Percentiles rank a stretch among this genome's conserved stretches.
These are phyloP conservation scores for Ogataea hybrid DNA, from an alignment of 1,139 yeast species.

Conservation along the genomic window DNA sequence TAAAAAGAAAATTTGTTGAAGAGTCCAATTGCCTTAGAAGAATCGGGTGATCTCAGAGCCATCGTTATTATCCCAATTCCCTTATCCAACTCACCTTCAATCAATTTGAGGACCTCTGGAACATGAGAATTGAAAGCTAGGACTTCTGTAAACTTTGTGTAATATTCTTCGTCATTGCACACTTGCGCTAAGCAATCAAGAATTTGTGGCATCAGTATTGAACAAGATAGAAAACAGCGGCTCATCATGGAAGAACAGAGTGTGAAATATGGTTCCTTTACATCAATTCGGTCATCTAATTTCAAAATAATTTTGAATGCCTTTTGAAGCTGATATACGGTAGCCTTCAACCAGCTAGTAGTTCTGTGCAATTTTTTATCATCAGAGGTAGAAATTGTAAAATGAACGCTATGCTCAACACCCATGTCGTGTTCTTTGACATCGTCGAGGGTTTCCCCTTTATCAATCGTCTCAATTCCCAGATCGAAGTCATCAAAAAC, in stretches of 20 bases:
- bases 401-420: slow-evolving; percentile 19
- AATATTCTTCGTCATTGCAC: slow-evolving; percentile 17
- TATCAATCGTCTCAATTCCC: slow-evolving; percentile 8
- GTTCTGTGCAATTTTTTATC: slow-evolving; percentile 43
- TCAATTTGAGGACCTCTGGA: background rate
- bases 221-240: slow-evolving; percentile 35
- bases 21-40: slow-evolving; percentile 19
- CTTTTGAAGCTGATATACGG: slow-evolving; percentile 56
- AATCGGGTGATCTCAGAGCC: slow-evolving; percentile 30
- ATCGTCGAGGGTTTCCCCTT: slow-evolving; percentile 16
- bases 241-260: slow-evolving; percentile 33
- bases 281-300: slow-evolving; percentile 33
- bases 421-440: slow-evolving; percentile 12
- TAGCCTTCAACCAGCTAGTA: slow-evolving; percentile 61
- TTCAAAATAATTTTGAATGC: slow-evolving; percentile 37
- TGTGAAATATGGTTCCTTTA: slow-evolving; percentile 31
- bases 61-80: slow-evolving; percentile 22
- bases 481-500: slow-evolving; percentile 45
- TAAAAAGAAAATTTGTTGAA: background rate
- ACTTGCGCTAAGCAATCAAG: slow-evolving; percentile 24
- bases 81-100: slow-evolving; percentile 16
- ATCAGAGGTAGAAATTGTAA: slow-evolving; percentile 21
- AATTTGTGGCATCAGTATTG: slow-evolving; percentile 33
- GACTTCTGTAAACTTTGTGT: background rate
- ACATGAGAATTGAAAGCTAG: background rate